A percentile compares a stretch with the other conserved stretches of the same genome.
These are phyloP conservation scores for Triangularia setosa DNA, from an alignment of 2,329 filamentous ascomycete species.

Conservation along the genomic window DNA sequence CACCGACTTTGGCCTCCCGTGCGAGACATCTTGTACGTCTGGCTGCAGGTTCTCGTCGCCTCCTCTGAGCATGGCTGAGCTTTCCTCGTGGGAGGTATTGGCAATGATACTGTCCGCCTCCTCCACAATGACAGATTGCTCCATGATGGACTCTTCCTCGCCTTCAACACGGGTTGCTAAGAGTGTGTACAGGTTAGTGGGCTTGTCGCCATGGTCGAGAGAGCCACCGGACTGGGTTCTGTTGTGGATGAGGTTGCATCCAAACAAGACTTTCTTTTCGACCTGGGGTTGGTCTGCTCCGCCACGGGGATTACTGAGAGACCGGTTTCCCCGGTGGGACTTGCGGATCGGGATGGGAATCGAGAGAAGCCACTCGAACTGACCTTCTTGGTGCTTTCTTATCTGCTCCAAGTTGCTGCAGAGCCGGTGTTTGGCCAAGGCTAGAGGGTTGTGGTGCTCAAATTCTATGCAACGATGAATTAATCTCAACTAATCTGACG, in stretches of 20 bases:
- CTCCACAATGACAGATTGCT: slow-evolving; percentile 7
- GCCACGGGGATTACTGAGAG: slow-evolving; percentile 16
- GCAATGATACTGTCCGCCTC: slow-evolving; percentile 18
- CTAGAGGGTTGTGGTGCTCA: slow-evolving; percentile 25
- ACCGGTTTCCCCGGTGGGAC: slow-evolving; percentile 13
- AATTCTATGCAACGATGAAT: slow-evolving; percentile 5
- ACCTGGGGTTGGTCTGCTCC: slow-evolving; percentile 16
- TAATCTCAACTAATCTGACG: not conserved
- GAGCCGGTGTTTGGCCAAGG: slow-evolving; percentile 24
- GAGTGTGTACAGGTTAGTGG: slow-evolving; percentile 42
- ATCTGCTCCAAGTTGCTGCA: slow-evolving; percentile 33
- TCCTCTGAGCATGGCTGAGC: slow-evolving; percentile 9
- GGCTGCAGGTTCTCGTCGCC: not conserved
- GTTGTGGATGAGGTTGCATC: slow-evolving; percentile 50
- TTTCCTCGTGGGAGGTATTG: slow-evolving; percentile 5
- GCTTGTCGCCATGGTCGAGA: slow-evolving; percentile 20
- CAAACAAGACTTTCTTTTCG: slow-evolving; percentile 40
- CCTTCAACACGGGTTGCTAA: slow-evolving; percentile 43
- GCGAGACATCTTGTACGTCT: not conserved
- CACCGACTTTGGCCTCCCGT: slow-evolving; percentile 10
- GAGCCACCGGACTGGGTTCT: slow-evolving; percentile 28
- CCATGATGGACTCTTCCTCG: slow-evolving; percentile 14
- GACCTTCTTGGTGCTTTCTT: slow-evolving; percentile 43
- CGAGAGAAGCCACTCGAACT: slow-evolving; percentile 49
- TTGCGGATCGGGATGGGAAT: slow-evolving; percentile 27